A percentile compares a stretch with the other conserved stretches of the same genome.
Evolutionary conservation across 257 asterid genomes (phyloP).

Genomic region (Solanum habrochaites): DNA sequence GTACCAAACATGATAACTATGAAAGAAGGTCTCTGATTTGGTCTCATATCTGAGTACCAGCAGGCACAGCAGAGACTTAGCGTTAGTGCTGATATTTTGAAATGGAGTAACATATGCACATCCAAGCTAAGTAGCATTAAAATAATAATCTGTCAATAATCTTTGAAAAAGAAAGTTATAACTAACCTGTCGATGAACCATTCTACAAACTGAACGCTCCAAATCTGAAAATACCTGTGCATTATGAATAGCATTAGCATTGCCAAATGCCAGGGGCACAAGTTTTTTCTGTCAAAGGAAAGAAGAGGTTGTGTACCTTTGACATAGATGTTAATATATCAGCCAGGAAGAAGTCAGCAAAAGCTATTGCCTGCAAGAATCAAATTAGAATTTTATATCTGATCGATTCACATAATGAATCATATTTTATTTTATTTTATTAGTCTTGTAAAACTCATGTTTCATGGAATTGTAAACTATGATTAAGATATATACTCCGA

Average conservation of each 20-base stretch:
- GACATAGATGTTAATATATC: conserved; percentile 97
- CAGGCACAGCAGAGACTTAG: neutral
- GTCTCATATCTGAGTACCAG: neutral
- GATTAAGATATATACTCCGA: neutral
- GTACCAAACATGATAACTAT: neutral
- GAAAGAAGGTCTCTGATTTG: neutral
- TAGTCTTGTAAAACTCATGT: neutral
- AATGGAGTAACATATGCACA: neutral
- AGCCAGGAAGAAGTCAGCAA: conserved; percentile 93
- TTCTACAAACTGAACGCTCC: conserved; percentile 96
- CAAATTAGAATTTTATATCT: neutral
- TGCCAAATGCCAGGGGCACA: neutral
- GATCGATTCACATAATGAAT: neutral
- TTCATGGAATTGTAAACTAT: neutral
- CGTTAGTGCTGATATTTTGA: neutral
- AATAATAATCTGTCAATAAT: neutral
- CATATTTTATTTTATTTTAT: neutral
- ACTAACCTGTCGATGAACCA: conserved; percentile 93
- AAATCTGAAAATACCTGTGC: conserved; percentile 92
- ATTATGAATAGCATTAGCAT: neutral
- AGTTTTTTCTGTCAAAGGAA: neutral
- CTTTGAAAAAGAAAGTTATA: neutral
- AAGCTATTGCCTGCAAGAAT: conserved; percentile 71
- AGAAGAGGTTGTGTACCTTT: conserved; percentile 48
- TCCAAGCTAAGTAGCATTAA: neutral